Percentiles rank a stretch among this genome's conserved stretches.
These are phyloP conservation scores for Magnolia kwangsiensis DNA, from an alignment of 164 flowering plant genomes.

Conservation along the genomic window DNA sequence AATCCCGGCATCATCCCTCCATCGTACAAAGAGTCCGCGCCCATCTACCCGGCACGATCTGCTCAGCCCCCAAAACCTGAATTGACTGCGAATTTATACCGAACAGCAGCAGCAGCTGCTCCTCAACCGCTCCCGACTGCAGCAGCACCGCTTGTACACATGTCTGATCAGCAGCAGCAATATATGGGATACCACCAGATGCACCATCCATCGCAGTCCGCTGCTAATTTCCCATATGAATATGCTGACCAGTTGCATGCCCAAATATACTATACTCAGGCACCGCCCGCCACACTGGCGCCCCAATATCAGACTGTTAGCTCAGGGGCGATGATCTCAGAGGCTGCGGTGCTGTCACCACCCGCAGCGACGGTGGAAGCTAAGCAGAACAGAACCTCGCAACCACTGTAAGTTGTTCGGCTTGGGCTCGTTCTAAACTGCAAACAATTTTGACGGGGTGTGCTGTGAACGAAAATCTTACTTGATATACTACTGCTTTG, in stretches of 20 bases:
- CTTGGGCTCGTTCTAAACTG: neutral
- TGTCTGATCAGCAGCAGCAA: constrained; percentile 56
- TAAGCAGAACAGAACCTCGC: constrained; percentile 53
- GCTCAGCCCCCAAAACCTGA: constrained; percentile 49
- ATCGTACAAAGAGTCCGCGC: constrained; percentile 27
- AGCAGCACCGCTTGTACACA: constrained; percentile 43
- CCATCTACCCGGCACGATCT: constrained; percentile 32
- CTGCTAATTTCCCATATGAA: constrained; percentile 56
- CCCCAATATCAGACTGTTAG: constrained; percentile 74
- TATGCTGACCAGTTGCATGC: constrained; percentile 56
- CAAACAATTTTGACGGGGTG: constrained; percentile 48
- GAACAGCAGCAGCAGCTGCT: constrained; percentile 36
- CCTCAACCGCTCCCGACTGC: constrained; percentile 13
- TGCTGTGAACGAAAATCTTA: constrained; percentile 17
- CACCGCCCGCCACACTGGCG: constrained; percentile 42
- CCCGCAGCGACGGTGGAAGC: constrained; percentile 26
- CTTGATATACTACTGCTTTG: constrained; percentile 22
- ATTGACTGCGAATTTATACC: constrained; percentile 45
- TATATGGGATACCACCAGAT: constrained; percentile 60
- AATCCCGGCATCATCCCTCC: constrained; percentile 34
- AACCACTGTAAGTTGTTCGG: constrained; percentile 34
- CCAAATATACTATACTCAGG: constrained; percentile 67
- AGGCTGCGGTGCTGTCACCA: constrained; percentile 39
- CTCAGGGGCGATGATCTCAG: constrained; percentile 40
- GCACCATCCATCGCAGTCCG: constrained; percentile 66